Conservation (phyloP, 495 filamentous ascomycete genomes). For the Lepidopterella palustris region DNA sequence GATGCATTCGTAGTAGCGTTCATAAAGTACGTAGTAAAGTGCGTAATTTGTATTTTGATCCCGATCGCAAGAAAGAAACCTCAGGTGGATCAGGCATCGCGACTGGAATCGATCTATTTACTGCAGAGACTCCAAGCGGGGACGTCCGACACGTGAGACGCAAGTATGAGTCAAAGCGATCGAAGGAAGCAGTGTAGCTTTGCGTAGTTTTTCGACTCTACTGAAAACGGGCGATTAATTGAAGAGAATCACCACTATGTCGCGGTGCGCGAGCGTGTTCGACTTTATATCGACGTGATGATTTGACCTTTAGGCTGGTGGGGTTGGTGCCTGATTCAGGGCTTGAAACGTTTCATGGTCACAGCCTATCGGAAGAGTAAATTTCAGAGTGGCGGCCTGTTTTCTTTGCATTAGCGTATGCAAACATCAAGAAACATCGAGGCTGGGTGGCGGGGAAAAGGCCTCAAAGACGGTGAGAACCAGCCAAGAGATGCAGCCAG, state of each 20-base stretch:
- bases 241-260: slow-evolving; percentile 28
- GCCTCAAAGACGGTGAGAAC: slow-evolving; percentile 1
- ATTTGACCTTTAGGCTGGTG: slow-evolving; percentile 5
- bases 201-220: slow-evolving; percentile 17
- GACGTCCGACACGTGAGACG: slow-evolving; percentile 25
- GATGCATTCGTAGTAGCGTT: slow-evolving; percentile 16
- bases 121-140: slow-evolving; percentile 9
- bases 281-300: slow-evolving; percentile 22
- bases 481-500: background rate
- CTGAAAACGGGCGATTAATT: slow-evolving; percentile 24
- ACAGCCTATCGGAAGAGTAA: slow-evolving; percentile 22
- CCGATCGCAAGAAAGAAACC: slow-evolving; percentile 18
- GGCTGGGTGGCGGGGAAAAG: slow-evolving; percentile 20
- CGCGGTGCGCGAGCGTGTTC: slow-evolving; percentile 20
- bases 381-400: background rate
- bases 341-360: slow-evolving; percentile 23
- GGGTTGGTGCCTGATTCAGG: slow-evolving; percentile 16
- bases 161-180: slow-evolving; percentile 36
- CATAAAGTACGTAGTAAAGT: slow-evolving; percentile 14
- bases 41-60: slow-evolving; percentile 7
- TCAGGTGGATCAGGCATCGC: slow-evolving; percentile 28
- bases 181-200: slow-evolving; percentile 4
- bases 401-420: slow-evolving; percentile 24
- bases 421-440: slow-evolving; percentile 10
- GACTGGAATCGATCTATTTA: slow-evolving; percentile 23